phyloP scores from a whole-genome alignment of 768 basidiomycete genomes.

The Sistotremastrum suecicum region DNA sequence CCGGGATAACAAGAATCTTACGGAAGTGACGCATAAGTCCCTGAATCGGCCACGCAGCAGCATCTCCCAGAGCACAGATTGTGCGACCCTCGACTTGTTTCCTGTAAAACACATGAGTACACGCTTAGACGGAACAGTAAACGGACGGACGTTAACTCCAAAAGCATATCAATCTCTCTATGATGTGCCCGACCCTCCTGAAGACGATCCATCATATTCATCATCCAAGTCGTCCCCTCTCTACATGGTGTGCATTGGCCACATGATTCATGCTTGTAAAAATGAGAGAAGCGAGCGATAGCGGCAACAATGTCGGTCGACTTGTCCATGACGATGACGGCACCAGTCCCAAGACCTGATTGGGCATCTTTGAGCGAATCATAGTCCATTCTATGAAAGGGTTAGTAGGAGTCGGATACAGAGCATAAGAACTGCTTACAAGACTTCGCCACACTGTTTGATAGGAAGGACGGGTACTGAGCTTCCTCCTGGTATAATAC shows the following conservation, averaged over 20 bases:
- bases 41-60: conserved; percentile 97
- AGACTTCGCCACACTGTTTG: conserved; percentile 67
- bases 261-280: conserved; percentile 98
- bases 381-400: conserved; percentile 72
- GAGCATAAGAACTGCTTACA: conserved; percentile 39
- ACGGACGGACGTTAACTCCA: conserved; percentile 70
- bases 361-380: conserved; percentile 94
- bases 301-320: conserved; percentile 88
- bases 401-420: not conserved
- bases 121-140: not conserved
- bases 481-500: conserved; percentile 91
- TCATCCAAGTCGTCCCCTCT: conserved; percentile 98
- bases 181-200: conserved; percentile 81
- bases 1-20: conserved; percentile 7
- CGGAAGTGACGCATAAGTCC: conserved; percentile 97
- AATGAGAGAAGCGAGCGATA: conserved; percentile 89
- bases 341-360: conserved; percentile 94
- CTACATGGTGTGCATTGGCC: conserved; percentile 94
- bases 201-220: conserved; percentile 99
- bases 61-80: conserved; percentile 93
- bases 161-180: conserved; percentile 96
- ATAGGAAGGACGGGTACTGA: conserved; percentile 90
- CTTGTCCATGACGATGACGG: conserved; percentile 99
- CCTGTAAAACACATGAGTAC: conserved; percentile 21
- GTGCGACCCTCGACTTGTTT: conserved; percentile 97